phyloP scores from a whole-genome alignment of 2,329 filamentous ascomycete species.

The Macroventuria anomochaeta region DNA sequence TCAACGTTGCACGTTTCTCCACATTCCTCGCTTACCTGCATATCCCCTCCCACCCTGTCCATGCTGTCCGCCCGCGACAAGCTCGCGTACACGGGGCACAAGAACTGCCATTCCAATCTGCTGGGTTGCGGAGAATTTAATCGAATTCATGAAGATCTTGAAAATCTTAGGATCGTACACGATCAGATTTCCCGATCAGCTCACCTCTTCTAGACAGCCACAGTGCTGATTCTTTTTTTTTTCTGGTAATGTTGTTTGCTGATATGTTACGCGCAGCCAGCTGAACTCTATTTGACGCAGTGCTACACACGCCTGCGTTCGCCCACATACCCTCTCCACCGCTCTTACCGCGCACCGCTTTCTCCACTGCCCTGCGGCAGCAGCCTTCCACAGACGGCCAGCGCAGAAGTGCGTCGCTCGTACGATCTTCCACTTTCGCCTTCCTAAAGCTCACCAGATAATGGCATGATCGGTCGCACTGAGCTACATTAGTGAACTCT shows the following conservation, averaged over 20 bases:
- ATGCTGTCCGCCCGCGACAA: not conserved
- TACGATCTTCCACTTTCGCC: no score
- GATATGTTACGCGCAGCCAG: not conserved
- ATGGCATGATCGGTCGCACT: constrained; percentile 1
- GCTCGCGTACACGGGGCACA: not conserved
- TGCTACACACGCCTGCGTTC: constrained; percentile 3
- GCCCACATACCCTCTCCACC: not conserved
- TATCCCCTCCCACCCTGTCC: not conserved
- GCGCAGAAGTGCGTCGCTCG: not conserved
- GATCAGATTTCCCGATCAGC: no score
- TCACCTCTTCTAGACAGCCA: no score
- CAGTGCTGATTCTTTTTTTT: no score
- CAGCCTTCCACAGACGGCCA: not conserved
- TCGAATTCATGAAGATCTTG: no score
- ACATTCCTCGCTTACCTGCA: constrained; percentile 6
- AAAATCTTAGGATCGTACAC: no score
- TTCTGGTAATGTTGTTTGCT: no score
- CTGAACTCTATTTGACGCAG: constrained; percentile 4
- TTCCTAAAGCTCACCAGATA: not conserved
- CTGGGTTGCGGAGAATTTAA: not conserved
- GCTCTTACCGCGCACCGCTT: not conserved
- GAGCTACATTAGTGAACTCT: not conserved
- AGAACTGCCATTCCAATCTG: not conserved
- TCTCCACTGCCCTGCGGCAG: not conserved
- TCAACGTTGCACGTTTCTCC: constrained; percentile 3